These are phyloP conservation scores for Pelargonium citronellum DNA, from an alignment of 441 rosid genomes.

Conservation along the genomic window DNA sequence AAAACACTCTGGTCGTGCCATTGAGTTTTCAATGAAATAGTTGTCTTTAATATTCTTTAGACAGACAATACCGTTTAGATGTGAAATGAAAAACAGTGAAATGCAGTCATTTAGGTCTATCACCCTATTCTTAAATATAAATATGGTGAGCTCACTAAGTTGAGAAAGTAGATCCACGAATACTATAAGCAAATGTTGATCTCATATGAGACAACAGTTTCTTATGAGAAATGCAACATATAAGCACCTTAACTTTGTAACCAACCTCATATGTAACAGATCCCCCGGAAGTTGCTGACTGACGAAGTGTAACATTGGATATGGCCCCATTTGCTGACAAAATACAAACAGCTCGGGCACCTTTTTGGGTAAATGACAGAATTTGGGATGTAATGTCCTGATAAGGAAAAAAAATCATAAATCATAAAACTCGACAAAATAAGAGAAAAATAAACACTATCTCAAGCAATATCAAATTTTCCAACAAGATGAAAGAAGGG, in stretches of 20 bases:
- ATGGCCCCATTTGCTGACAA: constrained; percentile 58
- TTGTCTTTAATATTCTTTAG: too few species aligned
- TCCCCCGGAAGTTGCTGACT: constrained; percentile 56
- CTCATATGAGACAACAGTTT: not conserved
- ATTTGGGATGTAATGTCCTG: constrained; percentile 41
- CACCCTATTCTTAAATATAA: not conserved
- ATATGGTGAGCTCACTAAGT: not conserved
- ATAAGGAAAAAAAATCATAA: not conserved
- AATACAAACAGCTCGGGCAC: constrained; percentile 48
- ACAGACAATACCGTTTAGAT: too few species aligned
- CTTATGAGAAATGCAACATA: not conserved
- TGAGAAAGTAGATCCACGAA: not conserved
- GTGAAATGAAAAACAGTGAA: not conserved
- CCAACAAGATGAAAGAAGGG: not conserved
- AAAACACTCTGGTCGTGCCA: too few species aligned
- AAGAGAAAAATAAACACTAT: too few species aligned
- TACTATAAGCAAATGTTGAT: not conserved
- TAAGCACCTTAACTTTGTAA: not conserved
- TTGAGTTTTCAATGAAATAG: too few species aligned
- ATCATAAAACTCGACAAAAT: too few species aligned
- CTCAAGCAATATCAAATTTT: not conserved
- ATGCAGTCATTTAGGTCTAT: not conserved
- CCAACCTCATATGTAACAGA: constrained; percentile 65
- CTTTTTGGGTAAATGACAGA: constrained; percentile 40
- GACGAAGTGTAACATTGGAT: constrained; percentile 60